These are phyloP conservation scores for Musa acuminata DNA, from an alignment of 176 grass and related monocot species.

Conservation along the genomic window DNA sequence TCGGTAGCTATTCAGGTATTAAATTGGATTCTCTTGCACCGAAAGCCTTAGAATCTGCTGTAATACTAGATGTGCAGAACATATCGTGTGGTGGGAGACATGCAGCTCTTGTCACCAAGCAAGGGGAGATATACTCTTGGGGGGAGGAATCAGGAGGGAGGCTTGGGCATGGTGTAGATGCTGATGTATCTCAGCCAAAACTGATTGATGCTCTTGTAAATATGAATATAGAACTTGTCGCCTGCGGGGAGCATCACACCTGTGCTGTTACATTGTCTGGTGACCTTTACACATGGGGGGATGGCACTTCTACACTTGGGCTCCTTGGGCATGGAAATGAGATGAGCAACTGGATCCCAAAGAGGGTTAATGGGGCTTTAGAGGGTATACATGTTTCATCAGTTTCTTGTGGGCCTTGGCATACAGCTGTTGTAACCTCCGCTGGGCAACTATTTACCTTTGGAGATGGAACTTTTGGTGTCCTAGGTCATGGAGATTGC, in stretches of 20 bases:
- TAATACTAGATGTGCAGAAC: slow-evolving; percentile 50
- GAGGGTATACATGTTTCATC: slow-evolving; percentile 50
- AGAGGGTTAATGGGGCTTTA: slow-evolving; percentile 42
- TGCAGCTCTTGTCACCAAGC: slow-evolving; percentile 47
- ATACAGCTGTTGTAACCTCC: slow-evolving; percentile 55
- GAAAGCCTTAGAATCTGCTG: slow-evolving; percentile 51
- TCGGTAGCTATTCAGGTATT: slow-evolving; percentile 29
- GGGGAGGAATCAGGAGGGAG: slow-evolving; percentile 52
- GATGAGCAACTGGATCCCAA: slow-evolving; percentile 48
- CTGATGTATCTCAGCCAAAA: slow-evolving; percentile 46
- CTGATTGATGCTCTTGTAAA: slow-evolving; percentile 52
- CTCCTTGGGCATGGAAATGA: slow-evolving; percentile 49
- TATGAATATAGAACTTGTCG: slow-evolving; percentile 45
- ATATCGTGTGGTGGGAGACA: slow-evolving; percentile 54
- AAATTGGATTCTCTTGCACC: slow-evolving; percentile 48
- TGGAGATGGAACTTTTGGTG: slow-evolving; percentile 58
- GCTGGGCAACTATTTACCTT: slow-evolving; percentile 55
- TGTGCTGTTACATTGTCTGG: slow-evolving; percentile 56
- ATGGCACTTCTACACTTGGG: slow-evolving; percentile 45
- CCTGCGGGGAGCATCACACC: slow-evolving; percentile 57
- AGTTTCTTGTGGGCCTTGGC: slow-evolving; percentile 62
- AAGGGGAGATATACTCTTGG: slow-evolving; percentile 65
- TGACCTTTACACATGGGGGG: slow-evolving; percentile 59
- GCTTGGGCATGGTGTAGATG: slow-evolving; percentile 55
- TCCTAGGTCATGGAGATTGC: slow-evolving; percentile 52